Evolutionary conservation across 2,329 filamentous ascomycete species (phyloP), one percentile per base, ranked within the genome.

Genomic region (Cladosporium sp.): DNA sequence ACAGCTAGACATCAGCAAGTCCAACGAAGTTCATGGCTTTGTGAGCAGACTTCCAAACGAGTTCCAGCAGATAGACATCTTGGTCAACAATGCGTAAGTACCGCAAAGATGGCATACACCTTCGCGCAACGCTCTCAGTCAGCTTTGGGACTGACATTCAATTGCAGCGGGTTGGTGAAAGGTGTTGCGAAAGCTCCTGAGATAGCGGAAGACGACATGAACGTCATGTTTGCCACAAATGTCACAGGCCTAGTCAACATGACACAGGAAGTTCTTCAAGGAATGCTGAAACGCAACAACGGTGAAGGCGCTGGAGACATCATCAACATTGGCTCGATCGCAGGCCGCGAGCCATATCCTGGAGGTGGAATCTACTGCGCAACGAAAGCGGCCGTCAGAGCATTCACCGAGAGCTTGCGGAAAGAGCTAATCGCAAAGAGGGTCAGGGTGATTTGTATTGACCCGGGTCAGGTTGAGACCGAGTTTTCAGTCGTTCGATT

Each of bases 221-320:
- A 86, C 62, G 63, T 84, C 67, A 96, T 96, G 90, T 88, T 95
- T 67, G 73, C 80, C 42, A 96, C 91, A 53, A 96, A 96, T 68
- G 90, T 96, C 50, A 91, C 86, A 2, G 91, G 91, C 32, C 77
- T 96, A 29, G 92, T 96, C 74, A 88, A 90, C 75, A 88, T 96
- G 86, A 96, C 91, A 1, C 91, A 96, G 75, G 88, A 87, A 38
- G 76, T 96, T 56, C 71, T 96, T 15, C 84, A 87, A 47, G 83
- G 89, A 65, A 93, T 89, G 77, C 85, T 88, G 70, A 76, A 80
- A 60, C 63, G 73, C 58, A 43, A 69, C 7, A 19, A 20, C 24
- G 37, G 44, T 13, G 42, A 6, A 5, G 89, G 89, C 52, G 75
- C 79, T 37, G 91, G 91, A 60, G 91, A 96, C 67, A 89, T 96